Percentiles rank a stretch among this genome's conserved stretches.
phyloP scores from a whole-genome alignment of 2,329 filamentous ascomycete species.

The Xylariaceae sp. region DNA sequence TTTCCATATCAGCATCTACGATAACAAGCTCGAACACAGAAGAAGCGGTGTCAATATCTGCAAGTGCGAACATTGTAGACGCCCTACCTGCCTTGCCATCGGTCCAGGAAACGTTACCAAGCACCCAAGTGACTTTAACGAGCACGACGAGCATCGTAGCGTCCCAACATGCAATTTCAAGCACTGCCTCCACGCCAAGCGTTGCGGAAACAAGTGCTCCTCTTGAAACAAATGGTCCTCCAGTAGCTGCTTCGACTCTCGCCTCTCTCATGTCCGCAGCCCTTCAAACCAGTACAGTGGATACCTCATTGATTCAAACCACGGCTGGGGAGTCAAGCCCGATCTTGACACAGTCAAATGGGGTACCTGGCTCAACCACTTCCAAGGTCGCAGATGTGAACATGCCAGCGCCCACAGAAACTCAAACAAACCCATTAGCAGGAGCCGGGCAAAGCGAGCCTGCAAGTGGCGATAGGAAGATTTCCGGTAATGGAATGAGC shows the following conservation, averaged over 20 bases:
- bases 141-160: constrained; percentile 35
- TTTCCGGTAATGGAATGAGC: constrained; percentile 23
- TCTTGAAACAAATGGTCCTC: too few species aligned
- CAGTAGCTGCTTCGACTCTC: too few species aligned
- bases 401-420: constrained; percentile 2
- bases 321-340: constrained; percentile 9
- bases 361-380: constrained; percentile 2
- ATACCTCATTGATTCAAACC: constrained; percentile 13
- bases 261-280: constrained; percentile 1
- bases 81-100: not conserved
- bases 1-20: constrained; percentile 5
- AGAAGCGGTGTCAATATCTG: constrained; percentile 6
- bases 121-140: constrained; percentile 22
- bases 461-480: constrained; percentile 18
- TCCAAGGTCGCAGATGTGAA: not conserved
- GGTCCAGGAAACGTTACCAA: not conserved
- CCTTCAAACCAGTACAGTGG: too few species aligned
- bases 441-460: constrained; percentile 15
- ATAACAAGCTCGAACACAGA: constrained; percentile 9
- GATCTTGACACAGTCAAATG: constrained; percentile 8
- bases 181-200: constrained; percentile 15
- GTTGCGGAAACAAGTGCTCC: constrained; percentile 14
- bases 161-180: constrained; percentile 22
- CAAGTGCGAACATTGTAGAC: not conserved
- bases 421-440: too few species aligned